These are phyloP conservation scores for Albifimbria verrucaria DNA, from an alignment of 2,329 filamentous ascomycete genomes.

Conservation along the genomic window DNA sequence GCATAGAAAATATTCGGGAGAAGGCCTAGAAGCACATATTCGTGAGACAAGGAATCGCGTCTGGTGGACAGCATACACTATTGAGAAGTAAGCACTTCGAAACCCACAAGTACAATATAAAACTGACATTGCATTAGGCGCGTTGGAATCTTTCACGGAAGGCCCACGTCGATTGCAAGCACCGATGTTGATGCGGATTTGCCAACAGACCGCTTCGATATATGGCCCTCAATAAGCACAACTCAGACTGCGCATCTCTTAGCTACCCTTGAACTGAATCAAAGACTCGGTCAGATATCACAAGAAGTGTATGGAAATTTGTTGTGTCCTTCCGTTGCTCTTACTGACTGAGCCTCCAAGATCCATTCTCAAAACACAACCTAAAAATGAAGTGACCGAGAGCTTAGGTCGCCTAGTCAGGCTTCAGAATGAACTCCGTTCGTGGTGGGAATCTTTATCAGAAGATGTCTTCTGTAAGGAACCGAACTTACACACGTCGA, in stretches of 20 bases:
- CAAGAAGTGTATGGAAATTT: slow-evolving; percentile 32
- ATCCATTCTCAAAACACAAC: slow-evolving; percentile 28
- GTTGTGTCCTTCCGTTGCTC: not conserved
- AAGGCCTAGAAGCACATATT: slow-evolving; percentile 42
- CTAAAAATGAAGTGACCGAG: slow-evolving; percentile 28
- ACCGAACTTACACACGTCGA: slow-evolving; percentile 33
- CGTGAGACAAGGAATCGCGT: slow-evolving; percentile 54
- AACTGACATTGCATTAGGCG: slow-evolving; percentile 31
- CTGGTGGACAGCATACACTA: slow-evolving; percentile 56
- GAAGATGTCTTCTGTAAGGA: slow-evolving; percentile 31
- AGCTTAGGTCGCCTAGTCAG: slow-evolving; percentile 29
- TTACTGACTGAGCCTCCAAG: slow-evolving; percentile 17
- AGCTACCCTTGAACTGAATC: slow-evolving; percentile 35
- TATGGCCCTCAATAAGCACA: slow-evolving; percentile 35
- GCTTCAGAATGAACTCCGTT: slow-evolving; percentile 31
- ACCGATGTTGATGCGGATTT: slow-evolving; percentile 52
- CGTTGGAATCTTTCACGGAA: slow-evolving; percentile 53
- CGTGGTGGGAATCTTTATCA: slow-evolving; percentile 35
- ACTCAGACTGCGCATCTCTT: slow-evolving; percentile 45
- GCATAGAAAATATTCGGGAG: slow-evolving; percentile 49
- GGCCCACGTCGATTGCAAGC: slow-evolving; percentile 49
- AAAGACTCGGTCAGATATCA: slow-evolving; percentile 30
- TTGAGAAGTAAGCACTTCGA: slow-evolving; percentile 43
- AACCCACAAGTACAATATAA: not conserved
- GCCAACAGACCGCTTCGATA: slow-evolving; percentile 42